Percentiles rank a stretch among this genome's conserved stretches.
These are phyloP conservation scores for Podospora didyma DNA, from an alignment of 495 filamentous ascomycete species.

Conservation along the genomic window DNA sequence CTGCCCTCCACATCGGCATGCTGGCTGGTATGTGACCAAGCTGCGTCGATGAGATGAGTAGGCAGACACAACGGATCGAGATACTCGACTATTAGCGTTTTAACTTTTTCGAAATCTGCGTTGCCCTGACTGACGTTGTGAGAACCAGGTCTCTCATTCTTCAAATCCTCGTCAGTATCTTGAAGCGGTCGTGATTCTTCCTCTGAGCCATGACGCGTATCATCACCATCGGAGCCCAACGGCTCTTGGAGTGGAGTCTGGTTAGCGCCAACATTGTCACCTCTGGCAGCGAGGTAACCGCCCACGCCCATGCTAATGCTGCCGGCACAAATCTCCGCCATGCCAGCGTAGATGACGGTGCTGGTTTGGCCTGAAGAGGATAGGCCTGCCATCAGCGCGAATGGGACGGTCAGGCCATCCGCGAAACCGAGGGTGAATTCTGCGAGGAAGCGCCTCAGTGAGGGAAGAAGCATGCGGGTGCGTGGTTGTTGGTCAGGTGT, in stretches of 20 bases:
- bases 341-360: conserved; percentile 65
- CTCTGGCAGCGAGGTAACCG: conserved; percentile 66
- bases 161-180: too few species aligned
- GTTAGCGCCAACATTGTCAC: conserved; percentile 44
- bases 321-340: conserved; percentile 65
- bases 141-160: too few species aligned
- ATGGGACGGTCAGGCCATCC: conserved; percentile 63
- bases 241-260: neutral
- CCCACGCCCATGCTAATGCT: conserved; percentile 69
- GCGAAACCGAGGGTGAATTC: conserved; percentile 54
- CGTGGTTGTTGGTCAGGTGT: neutral
- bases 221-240: neutral
- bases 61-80: too few species aligned
- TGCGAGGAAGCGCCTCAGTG: conserved; percentile 30
- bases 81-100: too few species aligned
- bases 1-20: neutral
- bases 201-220: neutral
- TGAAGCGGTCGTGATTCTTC: neutral
- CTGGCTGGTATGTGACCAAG: neutral
- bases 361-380: conserved; percentile 55
- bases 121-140: too few species aligned
- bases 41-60: too few species aligned
- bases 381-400: conserved; percentile 60
- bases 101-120: too few species aligned
- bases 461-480: conserved; percentile 4